Percentiles rank a stretch among this genome's conserved stretches.
Conservation (phyloP, 2,329 filamentous ascomycete genomes). For the Trichoderma gracile region DNA sequence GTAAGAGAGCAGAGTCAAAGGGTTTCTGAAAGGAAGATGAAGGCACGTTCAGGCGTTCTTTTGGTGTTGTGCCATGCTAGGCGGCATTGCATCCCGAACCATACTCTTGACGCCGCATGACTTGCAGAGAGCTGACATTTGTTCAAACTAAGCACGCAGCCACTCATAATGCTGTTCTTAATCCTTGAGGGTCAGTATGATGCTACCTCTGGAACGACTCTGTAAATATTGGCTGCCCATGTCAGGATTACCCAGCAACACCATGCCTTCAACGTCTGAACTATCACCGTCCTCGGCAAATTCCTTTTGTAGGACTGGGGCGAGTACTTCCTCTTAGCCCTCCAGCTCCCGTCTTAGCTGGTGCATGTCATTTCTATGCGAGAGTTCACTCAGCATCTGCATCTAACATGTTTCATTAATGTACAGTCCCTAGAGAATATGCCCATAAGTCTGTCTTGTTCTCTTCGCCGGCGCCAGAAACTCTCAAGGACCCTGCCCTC, state of each 20-base stretch:
- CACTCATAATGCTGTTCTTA: background rate
- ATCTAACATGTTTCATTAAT: slow-evolving; percentile 31
- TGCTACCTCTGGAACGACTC: background rate
- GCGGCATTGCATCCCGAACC: background rate
- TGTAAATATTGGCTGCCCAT: background rate
- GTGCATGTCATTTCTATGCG: slow-evolving; percentile 31
- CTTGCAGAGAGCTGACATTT: slow-evolving; percentile 15
- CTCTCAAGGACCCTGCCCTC: background rate
- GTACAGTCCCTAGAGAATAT: slow-evolving; percentile 35
- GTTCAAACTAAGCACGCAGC: background rate
- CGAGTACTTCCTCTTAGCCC: background rate
- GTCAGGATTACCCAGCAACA: background rate
- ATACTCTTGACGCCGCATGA: background rate
- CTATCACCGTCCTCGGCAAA: background rate
- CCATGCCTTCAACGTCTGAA: background rate
- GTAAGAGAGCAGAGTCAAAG: background rate
- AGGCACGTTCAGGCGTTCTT: background rate
- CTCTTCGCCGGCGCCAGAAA: slow-evolving; percentile 16
- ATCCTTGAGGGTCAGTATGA: too few species aligned
- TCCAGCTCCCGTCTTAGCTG: background rate
- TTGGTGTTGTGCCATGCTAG: background rate
- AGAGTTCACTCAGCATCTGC: slow-evolving; percentile 31
- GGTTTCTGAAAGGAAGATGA: background rate
- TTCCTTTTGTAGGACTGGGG: background rate
- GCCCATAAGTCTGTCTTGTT: slow-evolving; percentile 22